Percentiles rank a stretch among this genome's conserved stretches.
Conservation (phyloP, 352 stramenopile genomes). For the Lagenidium sp. region DNA sequence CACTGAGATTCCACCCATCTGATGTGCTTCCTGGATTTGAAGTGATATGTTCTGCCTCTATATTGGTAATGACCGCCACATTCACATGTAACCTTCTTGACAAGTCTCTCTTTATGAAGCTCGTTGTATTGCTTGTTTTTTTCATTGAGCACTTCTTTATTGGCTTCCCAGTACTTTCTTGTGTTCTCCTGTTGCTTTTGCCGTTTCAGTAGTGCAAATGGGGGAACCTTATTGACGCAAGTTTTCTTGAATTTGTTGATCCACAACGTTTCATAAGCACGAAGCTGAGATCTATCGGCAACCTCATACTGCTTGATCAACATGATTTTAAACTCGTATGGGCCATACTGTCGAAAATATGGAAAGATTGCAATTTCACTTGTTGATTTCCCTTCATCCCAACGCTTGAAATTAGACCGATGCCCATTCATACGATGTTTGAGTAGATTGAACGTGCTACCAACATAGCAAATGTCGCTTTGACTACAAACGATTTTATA, state of each 20-base stretch:
- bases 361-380: slow-evolving; percentile 16
- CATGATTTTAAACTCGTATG: slow-evolving; percentile 14
- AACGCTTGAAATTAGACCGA: slow-evolving; percentile 12
- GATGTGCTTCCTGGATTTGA: slow-evolving; percentile 15
- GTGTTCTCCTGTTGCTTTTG: slow-evolving; percentile 12
- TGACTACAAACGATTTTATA: slow-evolving; percentile 17
- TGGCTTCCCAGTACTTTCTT: slow-evolving; percentile 12
- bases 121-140: slow-evolving; percentile 16
- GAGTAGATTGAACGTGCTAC: slow-evolving; percentile 14
- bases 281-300: slow-evolving; percentile 9
- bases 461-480: slow-evolving; percentile 14
- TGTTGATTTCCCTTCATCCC: slow-evolving; percentile 10
- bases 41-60: slow-evolving; percentile 15
- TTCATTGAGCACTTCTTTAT: slow-evolving; percentile 15
- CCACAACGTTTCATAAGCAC: slow-evolving; percentile 11
- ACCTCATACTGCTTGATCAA: slow-evolving; percentile 17
- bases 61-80: slow-evolving; percentile 11
- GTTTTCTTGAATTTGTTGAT: slow-evolving; percentile 18
- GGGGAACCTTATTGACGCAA: slow-evolving; percentile 15
- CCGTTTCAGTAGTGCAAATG: slow-evolving; percentile 10
- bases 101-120: slow-evolving; percentile 11
- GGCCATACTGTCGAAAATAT: slow-evolving; percentile 13
- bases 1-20: slow-evolving; percentile 9
- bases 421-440: slow-evolving; percentile 12
- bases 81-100: slow-evolving; percentile 7